phyloP scores from a whole-genome alignment of 306 rosid genomes.

The Pterocarpus santalinus region DNA sequence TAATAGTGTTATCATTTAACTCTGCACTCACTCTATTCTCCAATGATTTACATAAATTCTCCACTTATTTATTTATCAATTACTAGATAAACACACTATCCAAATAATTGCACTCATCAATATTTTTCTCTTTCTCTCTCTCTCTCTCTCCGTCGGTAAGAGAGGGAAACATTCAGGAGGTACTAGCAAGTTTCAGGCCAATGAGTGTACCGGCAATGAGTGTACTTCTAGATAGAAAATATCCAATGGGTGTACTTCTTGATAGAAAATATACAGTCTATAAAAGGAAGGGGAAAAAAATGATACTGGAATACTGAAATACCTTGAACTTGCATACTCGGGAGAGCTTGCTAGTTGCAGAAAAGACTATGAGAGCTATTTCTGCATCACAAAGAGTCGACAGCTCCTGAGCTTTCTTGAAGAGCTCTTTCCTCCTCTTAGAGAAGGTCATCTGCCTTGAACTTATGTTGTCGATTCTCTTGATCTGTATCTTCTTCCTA shows the following conservation, averaged over 20 bases:
- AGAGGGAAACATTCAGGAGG: neutral
- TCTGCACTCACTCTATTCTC: too few relatives aligned
- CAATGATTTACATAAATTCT: too few relatives aligned
- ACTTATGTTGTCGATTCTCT: conserved; percentile 61
- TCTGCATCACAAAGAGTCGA: conserved; percentile 71
- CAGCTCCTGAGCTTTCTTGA: conserved; percentile 66
- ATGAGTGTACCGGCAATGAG: too few relatives aligned
- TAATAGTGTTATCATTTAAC: too few relatives aligned
- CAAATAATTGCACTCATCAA: too few relatives aligned
- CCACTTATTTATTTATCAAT: too few relatives aligned
- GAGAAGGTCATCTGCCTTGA: conserved; percentile 70
- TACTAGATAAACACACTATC: too few relatives aligned
- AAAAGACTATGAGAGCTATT: conserved; percentile 64
- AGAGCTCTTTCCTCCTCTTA: conserved; percentile 64
- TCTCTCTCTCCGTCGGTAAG: neutral
- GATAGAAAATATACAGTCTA: too few relatives aligned
- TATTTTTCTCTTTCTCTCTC: neutral
- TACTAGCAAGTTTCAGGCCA: neutral
- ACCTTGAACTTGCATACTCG: conserved; percentile 66
- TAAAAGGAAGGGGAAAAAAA: neutral
- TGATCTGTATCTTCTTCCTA: conserved; percentile 61
- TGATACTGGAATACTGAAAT: neutral
- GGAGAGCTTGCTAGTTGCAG: conserved; percentile 61
- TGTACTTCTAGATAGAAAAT: too few relatives aligned
- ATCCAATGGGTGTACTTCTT: too few relatives aligned